A percentile compares a stretch with the other conserved stretches of the same genome.
Conservation (phyloP, 768 basidiomycete species). For the Boletus vermiculosoides region DNA sequence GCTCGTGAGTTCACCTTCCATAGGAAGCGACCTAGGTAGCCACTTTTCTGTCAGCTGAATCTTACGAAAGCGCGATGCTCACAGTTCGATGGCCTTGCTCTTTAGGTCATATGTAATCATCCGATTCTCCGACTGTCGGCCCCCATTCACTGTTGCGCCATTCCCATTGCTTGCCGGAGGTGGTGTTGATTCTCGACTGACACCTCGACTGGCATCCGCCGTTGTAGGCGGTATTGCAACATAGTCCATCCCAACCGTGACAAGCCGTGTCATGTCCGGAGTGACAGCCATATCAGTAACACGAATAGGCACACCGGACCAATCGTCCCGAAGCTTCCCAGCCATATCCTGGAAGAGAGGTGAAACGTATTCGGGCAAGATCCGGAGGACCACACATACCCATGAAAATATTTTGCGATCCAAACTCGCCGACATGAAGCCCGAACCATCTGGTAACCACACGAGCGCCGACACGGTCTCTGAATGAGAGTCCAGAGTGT, state of each 20-base stretch:
- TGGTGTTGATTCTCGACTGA: conserved; percentile 36
- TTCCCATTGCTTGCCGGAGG: conserved; percentile 35
- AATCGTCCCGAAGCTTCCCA: conserved; percentile 69
- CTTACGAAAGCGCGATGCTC: conserved; percentile 33
- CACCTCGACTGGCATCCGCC: conserved; percentile 26
- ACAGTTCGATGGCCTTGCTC: conserved; percentile 69
- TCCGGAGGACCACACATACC: conserved; percentile 47
- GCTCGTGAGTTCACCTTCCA: conserved; percentile 84
- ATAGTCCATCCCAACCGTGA: conserved; percentile 77
- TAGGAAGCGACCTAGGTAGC: conserved; percentile 52
- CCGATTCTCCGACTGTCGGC: conserved; percentile 49
- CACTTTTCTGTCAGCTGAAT: conserved; percentile 8
- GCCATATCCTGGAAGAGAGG: conserved; percentile 56
- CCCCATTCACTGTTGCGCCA: conserved; percentile 32
- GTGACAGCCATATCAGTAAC: conserved; percentile 85
- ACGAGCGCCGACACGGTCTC: conserved; percentile 84
- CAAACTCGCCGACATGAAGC: conserved; percentile 86
- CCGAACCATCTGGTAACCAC: conserved; percentile 87
- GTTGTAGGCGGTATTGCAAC: conserved; percentile 23
- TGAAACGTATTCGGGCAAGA: conserved; percentile 5
- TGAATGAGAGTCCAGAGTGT: conserved; percentile 64
- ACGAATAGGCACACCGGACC: conserved; percentile 71
- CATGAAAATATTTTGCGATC: conserved; percentile 83
- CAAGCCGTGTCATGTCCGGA: conserved; percentile 78
- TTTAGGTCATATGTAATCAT: conserved; percentile 77